These are phyloP conservation scores for Mucor racemosus DNA, from an alignment of 371 early-diverging fungal species.

Conservation along the genomic window DNA sequence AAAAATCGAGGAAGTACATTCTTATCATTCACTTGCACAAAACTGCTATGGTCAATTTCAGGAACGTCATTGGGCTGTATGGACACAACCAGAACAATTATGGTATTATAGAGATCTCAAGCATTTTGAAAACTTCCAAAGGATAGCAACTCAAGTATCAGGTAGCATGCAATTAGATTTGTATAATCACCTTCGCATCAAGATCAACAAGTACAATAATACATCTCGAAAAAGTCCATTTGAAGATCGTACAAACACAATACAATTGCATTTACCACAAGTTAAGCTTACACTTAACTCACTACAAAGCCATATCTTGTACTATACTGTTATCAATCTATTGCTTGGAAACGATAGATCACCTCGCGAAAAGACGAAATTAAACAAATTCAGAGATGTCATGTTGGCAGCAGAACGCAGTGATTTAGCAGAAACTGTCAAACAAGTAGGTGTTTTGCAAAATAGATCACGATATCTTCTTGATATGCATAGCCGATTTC, in stretches of 20 bases:
- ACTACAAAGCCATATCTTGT: constrained; percentile 63
- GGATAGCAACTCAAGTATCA: constrained; percentile 68
- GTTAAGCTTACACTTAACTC: constrained; percentile 67
- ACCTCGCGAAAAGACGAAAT: constrained; percentile 69
- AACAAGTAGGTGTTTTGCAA: constrained; percentile 63
- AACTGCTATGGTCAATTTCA: constrained; percentile 50
- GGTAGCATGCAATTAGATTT: constrained; percentile 72
- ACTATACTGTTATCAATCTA: constrained; percentile 68
- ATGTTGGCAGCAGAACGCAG: constrained; percentile 72
- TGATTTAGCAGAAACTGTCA: constrained; percentile 57
- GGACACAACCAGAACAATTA: constrained; percentile 86
- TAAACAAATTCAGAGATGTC: constrained; percentile 70
- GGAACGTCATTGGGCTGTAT: constrained; percentile 74
- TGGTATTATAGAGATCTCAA: constrained; percentile 35
- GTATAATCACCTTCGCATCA: constrained; percentile 71
- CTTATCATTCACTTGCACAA: constrained; percentile 38
- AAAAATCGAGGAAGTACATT: constrained; percentile 8
- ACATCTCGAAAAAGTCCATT: constrained; percentile 24
- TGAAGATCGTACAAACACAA: constrained; percentile 53
- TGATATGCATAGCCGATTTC: constrained; percentile 59
- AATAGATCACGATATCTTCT: constrained; percentile 48
- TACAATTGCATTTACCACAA: constrained; percentile 65
- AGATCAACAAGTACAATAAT: constrained; percentile 15
- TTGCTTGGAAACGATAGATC: constrained; percentile 63
- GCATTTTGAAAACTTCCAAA: constrained; percentile 55